Conservation (phyloP, 106 monocot genomes). For the Triglochin maritima region DNA sequence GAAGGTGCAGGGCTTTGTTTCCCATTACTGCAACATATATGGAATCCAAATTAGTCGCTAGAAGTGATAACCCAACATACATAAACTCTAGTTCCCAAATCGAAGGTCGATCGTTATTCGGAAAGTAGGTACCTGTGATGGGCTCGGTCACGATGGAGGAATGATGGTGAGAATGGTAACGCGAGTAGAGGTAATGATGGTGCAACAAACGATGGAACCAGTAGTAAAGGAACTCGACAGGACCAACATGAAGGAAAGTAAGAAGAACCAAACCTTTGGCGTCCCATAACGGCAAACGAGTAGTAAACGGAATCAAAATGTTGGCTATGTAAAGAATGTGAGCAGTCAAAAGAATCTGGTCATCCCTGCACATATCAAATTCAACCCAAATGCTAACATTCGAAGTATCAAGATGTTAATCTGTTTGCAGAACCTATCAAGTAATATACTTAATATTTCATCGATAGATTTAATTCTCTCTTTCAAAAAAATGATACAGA, state of each 20-base stretch:
- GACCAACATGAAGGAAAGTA: slow-evolving; percentile 40
- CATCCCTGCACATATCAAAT: slow-evolving; percentile 45
- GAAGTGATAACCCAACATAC: not conserved
- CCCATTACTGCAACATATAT: too few species aligned
- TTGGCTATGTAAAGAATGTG: slow-evolving; percentile 32
- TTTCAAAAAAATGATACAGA: too few species aligned
- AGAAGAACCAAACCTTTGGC: slow-evolving; percentile 34
- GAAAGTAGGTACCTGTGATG: slow-evolving; percentile 59
- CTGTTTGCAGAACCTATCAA: too few species aligned
- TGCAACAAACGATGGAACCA: slow-evolving; percentile 88
- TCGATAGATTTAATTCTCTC: too few species aligned
- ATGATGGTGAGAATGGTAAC: slow-evolving; percentile 95
- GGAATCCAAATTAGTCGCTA: not conserved
- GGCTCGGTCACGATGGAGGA: slow-evolving; percentile 92
- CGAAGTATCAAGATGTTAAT: too few species aligned
- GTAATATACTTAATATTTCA: too few species aligned
- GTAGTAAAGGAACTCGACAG: slow-evolving; percentile 97
- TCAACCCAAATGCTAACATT: too few species aligned
- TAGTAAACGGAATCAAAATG: slow-evolving; percentile 9
- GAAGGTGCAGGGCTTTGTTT: too few species aligned
- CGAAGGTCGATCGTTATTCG: not conserved
- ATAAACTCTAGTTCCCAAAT: not conserved
- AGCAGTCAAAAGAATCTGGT: slow-evolving; percentile 56
- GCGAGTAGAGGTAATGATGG: slow-evolving; percentile 89
- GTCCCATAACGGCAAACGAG: slow-evolving; percentile 33